Conservation (phyloP, 2,329 filamentous ascomycete genomes). For the Fusarium camptoceras region DNA sequence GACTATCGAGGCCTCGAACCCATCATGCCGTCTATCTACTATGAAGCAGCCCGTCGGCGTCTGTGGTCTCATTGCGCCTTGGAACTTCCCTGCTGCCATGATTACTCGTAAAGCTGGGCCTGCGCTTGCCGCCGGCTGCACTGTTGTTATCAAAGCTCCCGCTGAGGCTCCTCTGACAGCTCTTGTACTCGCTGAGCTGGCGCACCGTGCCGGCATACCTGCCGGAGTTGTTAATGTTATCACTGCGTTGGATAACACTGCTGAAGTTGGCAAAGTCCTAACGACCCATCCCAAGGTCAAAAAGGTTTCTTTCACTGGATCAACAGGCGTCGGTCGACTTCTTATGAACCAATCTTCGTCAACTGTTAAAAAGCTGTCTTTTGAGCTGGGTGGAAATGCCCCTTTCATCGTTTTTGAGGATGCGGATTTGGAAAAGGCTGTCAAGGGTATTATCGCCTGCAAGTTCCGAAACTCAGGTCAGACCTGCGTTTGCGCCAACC, state of each 20-base stretch:
- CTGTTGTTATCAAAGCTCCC: constrained; percentile 86
- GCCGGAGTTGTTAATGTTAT: constrained; percentile 89
- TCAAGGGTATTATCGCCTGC: constrained; percentile 72
- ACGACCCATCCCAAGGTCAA: constrained; percentile 60
- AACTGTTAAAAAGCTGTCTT: constrained; percentile 79
- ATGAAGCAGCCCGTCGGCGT: constrained; percentile 52
- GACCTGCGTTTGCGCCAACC: constrained; percentile 75
- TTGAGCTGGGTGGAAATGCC: constrained; percentile 79
- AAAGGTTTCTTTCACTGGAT: constrained; percentile 81
- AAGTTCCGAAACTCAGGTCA: constrained; percentile 80
- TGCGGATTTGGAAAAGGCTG: constrained; percentile 75
- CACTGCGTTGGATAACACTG: constrained; percentile 80
- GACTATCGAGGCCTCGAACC: constrained; percentile 67
- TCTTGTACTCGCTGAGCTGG: constrained; percentile 85
- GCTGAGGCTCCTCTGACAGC: constrained; percentile 91
- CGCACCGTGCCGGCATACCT: constrained; percentile 85
- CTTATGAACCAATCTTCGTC: constrained; percentile 77
- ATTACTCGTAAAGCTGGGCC: constrained; percentile 61
- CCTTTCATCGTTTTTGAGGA: constrained; percentile 84
- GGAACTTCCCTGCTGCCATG: constrained; percentile 72
- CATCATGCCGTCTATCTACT: constrained; percentile 64
- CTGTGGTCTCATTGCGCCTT: constrained; percentile 52
- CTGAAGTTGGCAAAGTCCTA: constrained; percentile 74
- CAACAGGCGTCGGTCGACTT: constrained; percentile 55
- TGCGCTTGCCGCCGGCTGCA: constrained; percentile 77